Base-by-base conservation (phyloP, 2,329 filamentous ascomycete species). In the Monosporascus sp. region DNA sequence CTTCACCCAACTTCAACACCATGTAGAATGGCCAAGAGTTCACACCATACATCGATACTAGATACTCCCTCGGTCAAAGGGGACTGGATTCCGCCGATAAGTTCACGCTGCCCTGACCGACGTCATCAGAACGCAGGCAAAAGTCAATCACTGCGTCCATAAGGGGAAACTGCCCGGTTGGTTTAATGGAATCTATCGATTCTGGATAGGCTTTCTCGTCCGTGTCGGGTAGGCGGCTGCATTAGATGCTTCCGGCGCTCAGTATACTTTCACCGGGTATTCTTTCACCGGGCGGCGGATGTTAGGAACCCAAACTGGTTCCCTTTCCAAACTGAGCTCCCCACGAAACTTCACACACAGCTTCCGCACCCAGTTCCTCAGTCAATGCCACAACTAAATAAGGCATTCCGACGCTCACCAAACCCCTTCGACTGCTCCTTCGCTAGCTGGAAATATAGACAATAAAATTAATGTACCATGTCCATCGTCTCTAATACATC, bases 391-490 rank as follows among this genome's bases (percentile, higher is more conserved):
- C 17, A 9, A 25, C n/a, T 14, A 27, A 24, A 47, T 22, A 36
- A 27, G 27, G 9, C 22, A 8, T 17, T 31, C 46, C 31, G 14
- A 38, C 24, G 22, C 6, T 27, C 41, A 7, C 46, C 49, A 47
- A 45, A 39, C 51, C 41, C 51, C 48, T 8, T 11, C 24, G 31
- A 42, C 25, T n/a, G 27, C 37, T 24, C 20, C 8, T 4, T 46
- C 24, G 42, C 24, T 31, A 58, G 52, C 51, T 55, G 54, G 50
- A 54, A 63, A 62, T 65, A 65, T 68, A 63, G 59, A 68, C 64
- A 67, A 66, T 66, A 68, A 63, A 17, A 66, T 66, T 67, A 68
- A 67, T 65, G 60, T 52, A 61, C 53, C 61, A 58, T 60, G 59
- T 57, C 57, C n/a, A 57, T 57, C 56, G 54, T 52, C 55, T 56